Conservation (phyloP, 2,329 filamentous ascomycete genomes). For the Neonectria faginata region DNA sequence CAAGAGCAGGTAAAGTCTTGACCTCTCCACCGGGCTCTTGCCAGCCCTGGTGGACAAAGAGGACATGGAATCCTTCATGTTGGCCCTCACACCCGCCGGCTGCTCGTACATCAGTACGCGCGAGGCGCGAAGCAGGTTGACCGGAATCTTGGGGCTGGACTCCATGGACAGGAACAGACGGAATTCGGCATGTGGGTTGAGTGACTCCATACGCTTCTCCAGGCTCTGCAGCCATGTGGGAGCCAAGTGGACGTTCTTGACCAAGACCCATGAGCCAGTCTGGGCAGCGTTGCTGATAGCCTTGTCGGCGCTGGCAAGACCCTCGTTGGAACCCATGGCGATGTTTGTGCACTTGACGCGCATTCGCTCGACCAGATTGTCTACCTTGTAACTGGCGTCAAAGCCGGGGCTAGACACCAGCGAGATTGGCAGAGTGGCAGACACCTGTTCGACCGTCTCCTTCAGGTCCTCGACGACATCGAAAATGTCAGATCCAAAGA, state of each 20-base stretch:
- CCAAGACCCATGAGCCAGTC: conserved; percentile 92
- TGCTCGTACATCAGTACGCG: conserved; percentile 98
- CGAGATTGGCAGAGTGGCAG: conserved; percentile 85
- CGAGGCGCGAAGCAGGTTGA: conserved; percentile 92
- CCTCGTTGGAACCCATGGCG: conserved; percentile 98
- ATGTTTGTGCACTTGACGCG: conserved; percentile 92
- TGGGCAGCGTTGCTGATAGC: conserved; percentile 93
- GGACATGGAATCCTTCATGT: conserved; percentile 97
- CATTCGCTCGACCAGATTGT: conserved; percentile 88
- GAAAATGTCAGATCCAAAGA: conserved; percentile 86
- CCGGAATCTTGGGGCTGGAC: conserved; percentile 94
- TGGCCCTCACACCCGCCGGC: conserved; percentile 93
- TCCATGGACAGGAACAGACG: conserved; percentile 98
- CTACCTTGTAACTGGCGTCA: conserved; percentile 99
- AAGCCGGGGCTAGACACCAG: conserved; percentile 96
- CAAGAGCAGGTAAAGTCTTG: conserved; percentile 87
- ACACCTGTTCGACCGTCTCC: conserved; percentile 85
- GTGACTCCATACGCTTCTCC: conserved; percentile 94
- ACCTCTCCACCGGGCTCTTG: conserved; percentile 90
- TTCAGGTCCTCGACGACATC: conserved; percentile 88
- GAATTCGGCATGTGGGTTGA: conserved; percentile 95
- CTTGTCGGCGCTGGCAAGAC: conserved; percentile 91
- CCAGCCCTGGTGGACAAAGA: conserved; percentile 80
- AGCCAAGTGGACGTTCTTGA: conserved; percentile 98
- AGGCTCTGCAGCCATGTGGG: conserved; percentile 97